Base-by-base conservation (phyloP, 495 filamentous ascomycete species). In the Amphirosellinia nigrospora region DNA sequence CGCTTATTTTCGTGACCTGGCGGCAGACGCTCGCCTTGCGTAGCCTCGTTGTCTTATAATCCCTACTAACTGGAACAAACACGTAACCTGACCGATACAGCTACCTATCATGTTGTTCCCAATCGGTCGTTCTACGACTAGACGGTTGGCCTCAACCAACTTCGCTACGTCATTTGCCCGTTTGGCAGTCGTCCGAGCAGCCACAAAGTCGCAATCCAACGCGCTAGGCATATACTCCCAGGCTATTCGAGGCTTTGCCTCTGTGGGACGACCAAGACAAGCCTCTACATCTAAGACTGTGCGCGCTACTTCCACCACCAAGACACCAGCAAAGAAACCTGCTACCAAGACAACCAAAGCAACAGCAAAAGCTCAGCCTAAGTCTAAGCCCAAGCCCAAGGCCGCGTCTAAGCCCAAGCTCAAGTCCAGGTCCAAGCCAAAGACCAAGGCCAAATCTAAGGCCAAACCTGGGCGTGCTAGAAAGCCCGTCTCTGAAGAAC, bases 31-130 rank as follows among this genome's bases (percentile, higher is more conserved):
- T 15, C 30, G n/a, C 56, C 19, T 39, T 58, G 21, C 32, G 4
- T 15, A 55, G 32, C 2, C 34, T 66, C 52, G 2, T 56, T 66
- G n/a, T 41, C 26, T 19, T 36, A 28, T 41, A 52, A 10, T 11
- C n/a, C 2, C 30, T 36, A 7, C 9, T 21, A 36, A 50, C 48
- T 61, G 56, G n/a, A n/a, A n/a, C n/a, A n/a, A n/a, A 39, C 56
- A 41, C 38, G 21, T n/a, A 3, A 16, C 10, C 15, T 39, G 26
- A 58, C 38, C 23, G 62, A 21, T n/a, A 52, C 34, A 39, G 55
- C 64, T 70, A 63, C 45, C 70, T 55, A 73, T n/a, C 56, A 83
- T 83, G 81, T 68, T 83, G 39, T 78, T 75, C 66, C 74, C 71
- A 30, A 74, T 82, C 26, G 78, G 77, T 61, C 79, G 80, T 69